Evolutionary conservation across 345 rosid species (phyloP).

Genomic region (Gossypium stocksii): DNA sequence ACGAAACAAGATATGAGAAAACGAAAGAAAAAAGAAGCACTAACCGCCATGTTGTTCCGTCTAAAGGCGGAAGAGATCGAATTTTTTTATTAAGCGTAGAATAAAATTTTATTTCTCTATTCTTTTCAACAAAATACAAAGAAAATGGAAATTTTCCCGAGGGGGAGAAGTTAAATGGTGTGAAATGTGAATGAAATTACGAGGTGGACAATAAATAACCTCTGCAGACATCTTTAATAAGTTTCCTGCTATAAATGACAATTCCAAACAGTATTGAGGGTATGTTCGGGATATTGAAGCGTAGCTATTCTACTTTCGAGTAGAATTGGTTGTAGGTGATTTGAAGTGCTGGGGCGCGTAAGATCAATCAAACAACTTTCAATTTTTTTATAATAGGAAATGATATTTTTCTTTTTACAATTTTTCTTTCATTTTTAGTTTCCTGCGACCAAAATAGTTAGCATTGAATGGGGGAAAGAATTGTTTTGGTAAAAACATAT

Average conservation of each 20-base stretch:
- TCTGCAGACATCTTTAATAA: background rate
- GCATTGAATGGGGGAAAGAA: too few relatives aligned
- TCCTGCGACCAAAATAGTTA: too few relatives aligned
- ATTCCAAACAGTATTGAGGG: background rate
- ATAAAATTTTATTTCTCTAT: background rate
- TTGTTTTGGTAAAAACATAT: too few relatives aligned
- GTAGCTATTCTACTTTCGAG: background rate
- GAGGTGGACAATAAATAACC: background rate
- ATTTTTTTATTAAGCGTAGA: background rate
- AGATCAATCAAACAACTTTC: background rate
- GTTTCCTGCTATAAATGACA: background rate
- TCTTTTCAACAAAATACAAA: background rate
- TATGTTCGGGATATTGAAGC: background rate
- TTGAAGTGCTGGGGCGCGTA: background rate
- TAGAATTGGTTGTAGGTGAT: background rate
- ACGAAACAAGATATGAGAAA: background rate
- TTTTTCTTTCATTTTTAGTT: too few relatives aligned
- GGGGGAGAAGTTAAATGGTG: background rate
- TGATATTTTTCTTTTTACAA: too few relatives aligned
- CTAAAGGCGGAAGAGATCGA: background rate
- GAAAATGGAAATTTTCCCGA: background rate
- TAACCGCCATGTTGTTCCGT: slow-evolving; percentile 12
- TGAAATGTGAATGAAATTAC: background rate
- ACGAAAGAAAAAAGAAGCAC: background rate
- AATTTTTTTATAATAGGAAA: background rate